These are phyloP conservation scores for Thielaviopsis populi DNA, from an alignment of 2,329 filamentous ascomycete genomes.

Conservation along the genomic window DNA sequence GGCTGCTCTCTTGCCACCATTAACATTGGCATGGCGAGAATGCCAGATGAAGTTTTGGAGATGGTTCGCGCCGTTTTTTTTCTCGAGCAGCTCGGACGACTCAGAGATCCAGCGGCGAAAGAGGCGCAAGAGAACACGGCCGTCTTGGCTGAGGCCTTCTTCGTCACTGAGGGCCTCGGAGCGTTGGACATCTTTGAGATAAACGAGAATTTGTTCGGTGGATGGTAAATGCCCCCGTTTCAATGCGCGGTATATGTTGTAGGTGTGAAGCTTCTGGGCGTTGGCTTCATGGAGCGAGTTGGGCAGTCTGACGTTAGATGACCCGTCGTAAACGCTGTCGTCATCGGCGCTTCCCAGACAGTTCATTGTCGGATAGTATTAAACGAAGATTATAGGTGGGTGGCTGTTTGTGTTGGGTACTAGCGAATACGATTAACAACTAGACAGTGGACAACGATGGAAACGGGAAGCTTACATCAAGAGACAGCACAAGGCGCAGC, in stretches of 20 bases:
- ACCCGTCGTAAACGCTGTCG: neutral
- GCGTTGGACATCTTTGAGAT: conserved; percentile 63
- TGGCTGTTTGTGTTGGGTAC: neutral
- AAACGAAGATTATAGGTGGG: neutral
- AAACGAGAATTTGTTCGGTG: conserved; percentile 67
- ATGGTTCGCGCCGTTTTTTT: conserved; percentile 75
- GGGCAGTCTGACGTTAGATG: neutral
- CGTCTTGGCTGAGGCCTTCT: conserved; percentile 54
- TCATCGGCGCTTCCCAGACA: conserved; percentile 1
- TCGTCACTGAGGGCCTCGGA: conserved; percentile 35
- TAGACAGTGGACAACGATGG: neutral
- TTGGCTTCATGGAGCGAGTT: conserved; percentile 52
- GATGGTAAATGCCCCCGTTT: conserved; percentile 82
- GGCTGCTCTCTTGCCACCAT: conserved; percentile 51
- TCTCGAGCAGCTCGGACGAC: conserved; percentile 63
- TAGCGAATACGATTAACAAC: neutral
- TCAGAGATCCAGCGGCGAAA: conserved; percentile 59
- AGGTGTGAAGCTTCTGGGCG: conserved; percentile 81
- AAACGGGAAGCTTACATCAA: neutral
- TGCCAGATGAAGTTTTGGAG: conserved; percentile 90
- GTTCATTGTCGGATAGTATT: neutral
- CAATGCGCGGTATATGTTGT: conserved; percentile 77
- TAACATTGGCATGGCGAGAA: conserved; percentile 55
- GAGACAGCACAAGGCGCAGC: neutral
- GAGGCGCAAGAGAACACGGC: conserved; percentile 56